Conservation (phyloP, 257 asterid genomes). For the Nemophila menziesii region DNA sequence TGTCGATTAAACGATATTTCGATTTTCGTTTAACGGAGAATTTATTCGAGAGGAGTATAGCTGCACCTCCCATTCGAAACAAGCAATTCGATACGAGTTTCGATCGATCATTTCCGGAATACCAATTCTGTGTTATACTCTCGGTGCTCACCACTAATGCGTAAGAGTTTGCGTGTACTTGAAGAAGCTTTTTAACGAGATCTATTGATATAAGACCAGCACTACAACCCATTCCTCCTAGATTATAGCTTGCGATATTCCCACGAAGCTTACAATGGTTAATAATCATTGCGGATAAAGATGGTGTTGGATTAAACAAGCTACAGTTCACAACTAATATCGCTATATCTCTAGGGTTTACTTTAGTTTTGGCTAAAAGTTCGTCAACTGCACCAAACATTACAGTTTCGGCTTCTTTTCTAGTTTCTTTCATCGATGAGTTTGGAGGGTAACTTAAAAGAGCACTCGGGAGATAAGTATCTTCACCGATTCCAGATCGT, state of each 20-base stretch:
- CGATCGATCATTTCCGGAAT: constrained; percentile 31
- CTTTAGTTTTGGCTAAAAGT: constrained; percentile 20
- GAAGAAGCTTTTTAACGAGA: constrained; percentile 31
- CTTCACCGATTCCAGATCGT: constrained; percentile 31
- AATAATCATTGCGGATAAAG: constrained; percentile 30
- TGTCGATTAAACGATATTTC: constrained; percentile 19
- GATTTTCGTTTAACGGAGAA: constrained; percentile 24
- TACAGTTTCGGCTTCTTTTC: constrained; percentile 30
- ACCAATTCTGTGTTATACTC: constrained; percentile 31
- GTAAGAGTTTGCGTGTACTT: constrained; percentile 24
- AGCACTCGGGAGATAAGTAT: constrained; percentile 30
- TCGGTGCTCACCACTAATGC: constrained; percentile 31
- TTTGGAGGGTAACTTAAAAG: constrained; percentile 26
- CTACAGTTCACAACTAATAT: constrained; percentile 33
- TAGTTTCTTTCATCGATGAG: constrained; percentile 26
- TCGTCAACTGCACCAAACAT: constrained; percentile 35
- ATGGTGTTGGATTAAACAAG: constrained; percentile 34
- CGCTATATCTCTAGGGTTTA: constrained; percentile 25
- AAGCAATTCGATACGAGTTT: constrained; percentile 30
- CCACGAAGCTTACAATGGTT: constrained; percentile 34
- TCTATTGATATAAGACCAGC: constrained; percentile 30
- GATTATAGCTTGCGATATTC: constrained; percentile 22
- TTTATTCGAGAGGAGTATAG: constrained; percentile 25
- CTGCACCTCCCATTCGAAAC: constrained; percentile 37
- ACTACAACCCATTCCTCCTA: constrained; percentile 40